Conservation (phyloP, 2,329 filamentous ascomycete species). For the Penicillium sp. region DNA sequence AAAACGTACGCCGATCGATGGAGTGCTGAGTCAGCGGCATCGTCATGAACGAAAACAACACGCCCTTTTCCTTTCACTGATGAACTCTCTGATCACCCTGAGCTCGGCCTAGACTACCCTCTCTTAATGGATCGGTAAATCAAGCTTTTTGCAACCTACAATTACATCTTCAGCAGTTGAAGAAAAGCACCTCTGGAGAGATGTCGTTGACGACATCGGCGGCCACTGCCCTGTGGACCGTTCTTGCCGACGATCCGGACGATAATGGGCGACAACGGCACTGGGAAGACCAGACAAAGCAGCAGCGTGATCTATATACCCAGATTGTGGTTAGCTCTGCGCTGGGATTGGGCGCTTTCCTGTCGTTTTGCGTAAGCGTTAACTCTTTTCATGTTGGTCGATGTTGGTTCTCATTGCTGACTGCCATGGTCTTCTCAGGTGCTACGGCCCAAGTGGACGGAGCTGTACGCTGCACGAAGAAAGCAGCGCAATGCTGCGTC, state of each 20-base stretch:
- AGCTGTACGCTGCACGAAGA: constrained; percentile 84
- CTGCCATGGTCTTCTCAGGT: constrained; percentile 49
- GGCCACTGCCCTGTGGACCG: constrained; percentile 20
- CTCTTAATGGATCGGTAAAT: constrained; percentile 1
- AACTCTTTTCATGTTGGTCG: neutral
- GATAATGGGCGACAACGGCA: constrained; percentile 14
- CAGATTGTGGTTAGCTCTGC: constrained; percentile 44
- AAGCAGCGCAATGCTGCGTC: constrained; percentile 63
- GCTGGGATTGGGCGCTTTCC: constrained; percentile 42
- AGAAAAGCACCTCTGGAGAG: neutral
- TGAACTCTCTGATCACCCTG: neutral
- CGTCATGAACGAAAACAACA: constrained; percentile 6
- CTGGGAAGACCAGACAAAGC: constrained; percentile 31
- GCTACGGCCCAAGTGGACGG: constrained; percentile 84
- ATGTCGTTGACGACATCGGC: constrained; percentile 34
- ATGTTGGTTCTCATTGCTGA: constrained; percentile 8
- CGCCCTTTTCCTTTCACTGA: neutral
- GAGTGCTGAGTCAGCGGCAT: neutral
- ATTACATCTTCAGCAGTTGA: neutral
- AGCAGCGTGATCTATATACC: constrained; percentile 41
- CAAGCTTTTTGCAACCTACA: neutral
- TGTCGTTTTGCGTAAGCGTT: constrained; percentile 44
- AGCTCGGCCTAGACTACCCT: neutral
- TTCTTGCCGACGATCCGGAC: constrained; percentile 17
- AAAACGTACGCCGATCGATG: too few species aligned